Conservation (phyloP, 2,329 filamentous ascomycete species). For the Diaporthe vaccinii region DNA sequence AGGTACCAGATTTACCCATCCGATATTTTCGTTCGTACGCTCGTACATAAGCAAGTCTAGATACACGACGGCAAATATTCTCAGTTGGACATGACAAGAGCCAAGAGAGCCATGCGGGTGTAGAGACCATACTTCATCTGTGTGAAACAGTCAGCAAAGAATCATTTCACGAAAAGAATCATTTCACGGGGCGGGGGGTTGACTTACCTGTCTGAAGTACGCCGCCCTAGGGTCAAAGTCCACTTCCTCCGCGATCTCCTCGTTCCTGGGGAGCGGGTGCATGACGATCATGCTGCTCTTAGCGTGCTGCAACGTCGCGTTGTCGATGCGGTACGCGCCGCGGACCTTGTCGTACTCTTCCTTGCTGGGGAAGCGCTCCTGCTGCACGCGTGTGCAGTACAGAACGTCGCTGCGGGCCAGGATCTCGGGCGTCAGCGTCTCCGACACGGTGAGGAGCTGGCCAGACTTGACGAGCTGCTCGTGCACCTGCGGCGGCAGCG, state of each 20-base stretch:
- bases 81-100: conserved; percentile 81
- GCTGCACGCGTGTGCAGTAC: conserved; percentile 97
- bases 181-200: conserved; percentile 54
- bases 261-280: conserved; percentile 94
- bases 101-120: conserved; percentile 96
- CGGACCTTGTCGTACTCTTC: conserved; percentile 89
- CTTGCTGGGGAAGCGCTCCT: conserved; percentile 89
- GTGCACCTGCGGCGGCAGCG: conserved; percentile 81
- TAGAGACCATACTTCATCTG: conserved; percentile 99
- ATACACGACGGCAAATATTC: conserved; percentile 39
- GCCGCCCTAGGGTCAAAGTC: conserved; percentile 97
- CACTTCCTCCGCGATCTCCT: conserved; percentile 94
- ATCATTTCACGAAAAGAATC: conserved; percentile 56
- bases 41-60: conserved; percentile 18
- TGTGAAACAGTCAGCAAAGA: conserved; percentile 34
- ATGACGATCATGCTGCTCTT: conserved; percentile 95
- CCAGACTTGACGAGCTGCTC: conserved; percentile 79
- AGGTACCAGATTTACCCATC: conserved; percentile 4
- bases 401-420: conserved; percentile 89
- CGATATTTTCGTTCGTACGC: background rate
- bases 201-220: conserved; percentile 98
- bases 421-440: conserved; percentile 87
- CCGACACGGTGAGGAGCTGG: conserved; percentile 82
- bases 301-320: conserved; percentile 88
- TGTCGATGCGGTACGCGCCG: conserved; percentile 90